Percentiles rank a stretch among this genome's conserved stretches.
phyloP scores from a whole-genome alignment of 805 yeast genomes.

The Kuraishia hungarica region DNA sequence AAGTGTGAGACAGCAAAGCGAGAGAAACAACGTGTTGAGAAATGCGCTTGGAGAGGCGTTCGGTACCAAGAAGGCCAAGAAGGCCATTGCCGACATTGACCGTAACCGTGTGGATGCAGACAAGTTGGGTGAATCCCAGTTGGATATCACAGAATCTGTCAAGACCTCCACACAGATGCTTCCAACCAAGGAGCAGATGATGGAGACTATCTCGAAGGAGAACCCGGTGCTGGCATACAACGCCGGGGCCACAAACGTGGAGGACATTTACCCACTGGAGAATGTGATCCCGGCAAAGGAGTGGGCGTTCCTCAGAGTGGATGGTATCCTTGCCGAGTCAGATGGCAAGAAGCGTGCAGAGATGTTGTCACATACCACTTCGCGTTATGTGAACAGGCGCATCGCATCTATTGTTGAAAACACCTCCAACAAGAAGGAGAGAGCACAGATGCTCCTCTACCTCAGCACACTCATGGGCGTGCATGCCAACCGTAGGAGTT shows the following conservation, averaged over 20 bases:
- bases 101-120: conserved; percentile 84
- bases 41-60: conserved; percentile 89
- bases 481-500: conserved; percentile 62
- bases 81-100: conserved; percentile 73
- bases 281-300: conserved; percentile 65
- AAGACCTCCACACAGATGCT: conserved; percentile 58
- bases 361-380: conserved; percentile 51
- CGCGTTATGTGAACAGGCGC: conserved; percentile 45
- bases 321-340: conserved; percentile 47
- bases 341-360: conserved; percentile 42
- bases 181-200: conserved; percentile 64
- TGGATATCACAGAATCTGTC: conserved; percentile 77
- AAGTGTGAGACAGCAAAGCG: conserved; percentile 46
- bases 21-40: conserved; percentile 51
- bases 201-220: conserved; percentile 46
- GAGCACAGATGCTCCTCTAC: conserved; percentile 67
- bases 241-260: conserved; percentile 72
- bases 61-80: conserved; percentile 95
- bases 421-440: conserved; percentile 36
- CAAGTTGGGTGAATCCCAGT: conserved; percentile 56
- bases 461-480: conserved; percentile 75
- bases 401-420: conserved; percentile 30
- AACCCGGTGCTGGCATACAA: conserved; percentile 81
- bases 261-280: conserved; percentile 71
- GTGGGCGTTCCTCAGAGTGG: conserved; percentile 54